phyloP scores from a whole-genome alignment of 2,329 filamentous ascomycete species.

The Nemania sp. region DNA sequence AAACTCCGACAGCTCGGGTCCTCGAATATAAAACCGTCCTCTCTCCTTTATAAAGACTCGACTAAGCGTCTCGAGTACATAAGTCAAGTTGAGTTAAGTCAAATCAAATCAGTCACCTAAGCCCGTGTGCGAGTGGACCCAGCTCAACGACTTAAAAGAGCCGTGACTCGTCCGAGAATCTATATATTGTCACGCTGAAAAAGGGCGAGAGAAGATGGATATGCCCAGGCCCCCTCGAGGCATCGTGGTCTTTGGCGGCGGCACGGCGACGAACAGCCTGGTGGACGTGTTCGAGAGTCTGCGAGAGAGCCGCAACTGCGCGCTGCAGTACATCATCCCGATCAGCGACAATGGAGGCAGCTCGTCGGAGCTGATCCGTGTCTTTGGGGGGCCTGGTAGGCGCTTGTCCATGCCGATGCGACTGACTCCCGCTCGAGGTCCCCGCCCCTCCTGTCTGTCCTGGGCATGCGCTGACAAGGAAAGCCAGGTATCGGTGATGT shows the following conservation, averaged over 20 bases:
- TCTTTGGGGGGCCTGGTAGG: conserved; percentile 88
- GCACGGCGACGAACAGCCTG: conserved; percentile 90
- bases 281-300: conserved; percentile 84
- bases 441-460: too few species aligned
- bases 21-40: too few species aligned
- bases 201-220: conserved; percentile 27
- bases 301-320: conserved; percentile 66
- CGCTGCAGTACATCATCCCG: conserved; percentile 84
- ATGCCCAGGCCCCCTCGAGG: conserved; percentile 44
- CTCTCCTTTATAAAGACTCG: too few species aligned
- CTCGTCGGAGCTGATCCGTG: conserved; percentile 89
- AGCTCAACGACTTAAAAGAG: too few species aligned
- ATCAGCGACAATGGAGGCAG: conserved; percentile 96
- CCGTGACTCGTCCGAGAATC: too few species aligned
- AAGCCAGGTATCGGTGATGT: conserved; percentile 41
- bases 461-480: neutral
- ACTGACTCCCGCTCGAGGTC: neutral
- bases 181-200: neutral
- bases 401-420: neutral
- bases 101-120: too few species aligned
- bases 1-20: too few species aligned
- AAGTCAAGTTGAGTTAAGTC: too few species aligned
- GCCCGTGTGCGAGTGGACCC: too few species aligned
- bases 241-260: conserved; percentile 87
- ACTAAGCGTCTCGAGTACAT: too few species aligned